phyloP scores from a whole-genome alignment of 495 filamentous ascomycete species.

The Penicillium cinerascens region DNA sequence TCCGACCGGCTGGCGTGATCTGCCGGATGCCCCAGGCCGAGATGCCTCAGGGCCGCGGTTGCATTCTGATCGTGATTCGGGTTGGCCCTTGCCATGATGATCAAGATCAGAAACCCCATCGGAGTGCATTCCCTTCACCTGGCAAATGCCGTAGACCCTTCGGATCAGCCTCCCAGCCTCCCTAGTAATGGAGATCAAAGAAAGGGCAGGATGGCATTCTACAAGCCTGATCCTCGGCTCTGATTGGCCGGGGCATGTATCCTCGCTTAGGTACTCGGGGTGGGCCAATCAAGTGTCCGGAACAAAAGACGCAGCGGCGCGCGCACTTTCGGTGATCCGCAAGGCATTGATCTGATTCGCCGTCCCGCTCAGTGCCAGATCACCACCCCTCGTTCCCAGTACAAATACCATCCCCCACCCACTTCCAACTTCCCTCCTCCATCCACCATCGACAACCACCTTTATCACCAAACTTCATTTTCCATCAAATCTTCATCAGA shows the following conservation, averaged over 20 bases:
- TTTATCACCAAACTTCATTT: conserved; percentile 30
- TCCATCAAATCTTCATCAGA: conserved; percentile 49
- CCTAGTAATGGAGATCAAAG: conserved; percentile 38
- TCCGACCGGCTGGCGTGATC: conserved; percentile 29
- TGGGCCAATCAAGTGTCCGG: conserved; percentile 12
- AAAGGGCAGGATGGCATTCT: conserved; percentile 28
- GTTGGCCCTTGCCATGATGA: conserved; percentile 22
- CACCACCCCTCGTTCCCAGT: conserved; percentile 37
- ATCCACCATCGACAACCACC: conserved; percentile 35
- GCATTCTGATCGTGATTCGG: conserved; percentile 27
- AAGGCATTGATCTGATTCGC: conserved; percentile 20
- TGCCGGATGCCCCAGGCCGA: conserved; percentile 28
- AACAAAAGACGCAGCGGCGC: not conserved
- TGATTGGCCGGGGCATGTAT: conserved; percentile 34
- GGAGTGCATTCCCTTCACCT: conserved; percentile 15
- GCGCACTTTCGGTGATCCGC: conserved; percentile 24
- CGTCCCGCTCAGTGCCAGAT: conserved; percentile 31
- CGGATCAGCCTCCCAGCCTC: conserved; percentile 16
- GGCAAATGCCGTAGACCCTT: conserved; percentile 10
- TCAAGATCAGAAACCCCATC: conserved; percentile 13
- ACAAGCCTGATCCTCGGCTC: conserved; percentile 39
- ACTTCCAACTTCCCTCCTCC: conserved; percentile 47
- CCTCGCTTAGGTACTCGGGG: conserved; percentile 35
- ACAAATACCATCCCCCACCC: conserved; percentile 53
- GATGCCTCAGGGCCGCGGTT: conserved; percentile 15